Base-by-base conservation (phyloP, 169 alveolate species). In the Plasmodium cynomolgi region DNA sequence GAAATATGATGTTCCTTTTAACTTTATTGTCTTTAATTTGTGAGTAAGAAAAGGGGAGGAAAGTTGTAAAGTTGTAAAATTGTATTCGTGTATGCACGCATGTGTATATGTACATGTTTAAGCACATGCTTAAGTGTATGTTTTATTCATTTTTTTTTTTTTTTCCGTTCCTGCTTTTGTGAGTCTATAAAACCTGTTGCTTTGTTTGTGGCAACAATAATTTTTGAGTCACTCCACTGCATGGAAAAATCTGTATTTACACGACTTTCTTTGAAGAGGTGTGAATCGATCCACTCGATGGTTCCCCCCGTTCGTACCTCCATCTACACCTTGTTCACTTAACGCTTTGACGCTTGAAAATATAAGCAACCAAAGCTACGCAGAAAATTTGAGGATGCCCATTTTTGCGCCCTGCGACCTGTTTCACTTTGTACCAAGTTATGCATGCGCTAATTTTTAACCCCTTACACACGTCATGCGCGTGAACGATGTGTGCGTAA, bases 241-340 rank as follows among this genome's bases (percentile, higher is more conserved):
- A 54, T 68, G 74, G 92, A 84, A 84, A 84, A 72, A 7, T 84
- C 15, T 84, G 50, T 41, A 84, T 71, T 71, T n/a, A 68, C 37
- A 56, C 3, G 17, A 84, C 29, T 26, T 62, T 84, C 17, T 68
- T 83, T 71, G 17, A 47, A 62, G 44, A n/a, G 44, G 50, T n/a
- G 47, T 62, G 50, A 20, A 62, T 83, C 73, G 33, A 84, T 84
- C 29, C 29, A 68, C 31, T 33, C 31, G 47, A 34, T 83, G 44
- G 47, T 50, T n/a, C 75, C 15, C 15, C 29, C 33, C 68, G 20
- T 39, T 79, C 26, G 11, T 26, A 15, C 75, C 26, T 26, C 26
- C 33, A 62, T 79, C 13, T 79, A 2, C 33, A 20, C 62, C 13
- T 34, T 20, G 23, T 79, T 37, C 54, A 54, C 31, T 81, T 81